phyloP scores from a whole-genome alignment of 495 filamentous ascomycete species.

The Sporormia fimetaria region DNA sequence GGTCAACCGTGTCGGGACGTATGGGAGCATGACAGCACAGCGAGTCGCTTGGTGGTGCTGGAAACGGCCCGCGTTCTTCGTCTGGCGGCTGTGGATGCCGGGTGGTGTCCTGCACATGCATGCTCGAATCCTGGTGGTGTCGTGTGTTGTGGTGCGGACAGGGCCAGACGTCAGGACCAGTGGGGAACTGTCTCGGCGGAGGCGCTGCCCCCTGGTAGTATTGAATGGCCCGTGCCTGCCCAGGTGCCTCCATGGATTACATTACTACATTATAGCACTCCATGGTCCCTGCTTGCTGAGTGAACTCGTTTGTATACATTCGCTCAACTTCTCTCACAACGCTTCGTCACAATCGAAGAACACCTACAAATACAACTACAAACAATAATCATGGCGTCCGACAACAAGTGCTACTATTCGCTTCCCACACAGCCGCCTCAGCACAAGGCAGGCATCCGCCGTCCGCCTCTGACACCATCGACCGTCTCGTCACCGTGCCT shows the following conservation, averaged over 20 bases:
- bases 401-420: constrained; percentile 18
- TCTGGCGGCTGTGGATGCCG: no score
- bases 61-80: constrained; percentile 24
- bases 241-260: constrained; percentile 3
- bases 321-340: constrained; percentile 1
- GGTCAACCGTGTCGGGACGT: constrained; percentile 21
- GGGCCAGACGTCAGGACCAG: no score
- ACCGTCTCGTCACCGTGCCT: constrained; percentile 31
- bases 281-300: constrained; percentile 8
- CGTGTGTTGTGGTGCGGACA: no score
- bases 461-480: constrained; percentile 30
- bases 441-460: constrained; percentile 15
- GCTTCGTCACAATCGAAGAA: not conserved
- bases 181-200: constrained; percentile 13
- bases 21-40: constrained; percentile 26
- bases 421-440: constrained; percentile 17
- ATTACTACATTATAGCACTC: constrained; percentile 21
- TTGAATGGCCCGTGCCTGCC: constrained; percentile 23
- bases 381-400: constrained; percentile 20
- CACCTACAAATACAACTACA: not conserved
- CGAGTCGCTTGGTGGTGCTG: constrained; percentile 15
- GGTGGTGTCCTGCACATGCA: no score
- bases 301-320: no score
- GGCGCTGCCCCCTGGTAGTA: constrained; percentile 13
- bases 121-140: no score